phyloP scores from a whole-genome alignment of 129 eudicot genomes.

The Oenanthe sinensis region DNA sequence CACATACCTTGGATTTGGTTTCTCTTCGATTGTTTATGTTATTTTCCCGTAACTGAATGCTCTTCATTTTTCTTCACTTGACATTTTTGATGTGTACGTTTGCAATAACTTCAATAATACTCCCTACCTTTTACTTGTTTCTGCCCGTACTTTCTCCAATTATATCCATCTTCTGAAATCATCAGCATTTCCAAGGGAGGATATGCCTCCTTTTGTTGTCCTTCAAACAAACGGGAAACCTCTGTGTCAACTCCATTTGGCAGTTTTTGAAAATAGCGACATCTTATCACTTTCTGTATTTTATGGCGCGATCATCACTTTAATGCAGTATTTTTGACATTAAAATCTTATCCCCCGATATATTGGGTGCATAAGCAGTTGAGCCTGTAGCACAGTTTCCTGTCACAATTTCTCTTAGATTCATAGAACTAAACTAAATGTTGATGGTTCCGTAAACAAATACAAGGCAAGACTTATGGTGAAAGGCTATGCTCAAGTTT shows the following conservation, averaged over 20 bases:
- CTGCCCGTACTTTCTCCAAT: conserved; percentile 84
- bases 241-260: conserved; percentile 8
- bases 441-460: no score
- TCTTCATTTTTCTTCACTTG: conserved; percentile 75
- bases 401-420: conserved; percentile 18
- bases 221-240: conserved; percentile 12
- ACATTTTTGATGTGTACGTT: conserved; percentile 61
- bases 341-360: conserved; percentile 9
- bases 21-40: conserved; percentile 59
- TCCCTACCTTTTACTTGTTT: conserved; percentile 85
- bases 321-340: conserved; percentile 5
- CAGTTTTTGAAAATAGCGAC: conserved; percentile 11
- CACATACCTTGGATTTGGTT: no score
- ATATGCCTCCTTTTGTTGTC: conserved; percentile 22
- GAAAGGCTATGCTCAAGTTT: no score
- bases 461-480: no score
- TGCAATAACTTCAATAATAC: conserved; percentile 70
- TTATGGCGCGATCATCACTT: conserved; percentile 10
- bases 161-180: conserved; percentile 60
- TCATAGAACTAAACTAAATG: no score
- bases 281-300: conserved; percentile 7
- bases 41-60: conserved; percentile 65
- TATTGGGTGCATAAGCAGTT: conserved; percentile 12
- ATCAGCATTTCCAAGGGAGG: conserved; percentile 15
- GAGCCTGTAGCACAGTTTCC: conserved; percentile 20